Evolutionary conservation across 495 filamentous ascomycete genomes (phyloP), one percentile per base, ranked within the genome.

Genomic region (Chaetomidium leptoderma): DNA sequence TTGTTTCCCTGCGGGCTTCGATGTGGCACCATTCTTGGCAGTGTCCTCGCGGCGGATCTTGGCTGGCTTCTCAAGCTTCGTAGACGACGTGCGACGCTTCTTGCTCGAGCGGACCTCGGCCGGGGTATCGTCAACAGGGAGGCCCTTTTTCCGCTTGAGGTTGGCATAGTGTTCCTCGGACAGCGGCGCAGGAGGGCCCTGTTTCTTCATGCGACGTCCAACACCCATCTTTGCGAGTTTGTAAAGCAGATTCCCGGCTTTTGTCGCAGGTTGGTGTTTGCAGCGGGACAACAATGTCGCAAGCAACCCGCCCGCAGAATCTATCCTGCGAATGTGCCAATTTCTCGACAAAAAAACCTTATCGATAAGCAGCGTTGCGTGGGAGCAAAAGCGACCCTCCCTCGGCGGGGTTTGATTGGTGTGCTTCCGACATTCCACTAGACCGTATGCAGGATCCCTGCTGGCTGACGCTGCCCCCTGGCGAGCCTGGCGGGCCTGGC

Each of bases 121-220:
- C 32, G 70, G 69, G 24, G 65, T 49, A 44, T 78, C 77, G 59
- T 80, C 72, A 50, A 74, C 74, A 21, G 75, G 74, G 33, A 83
- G 74, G 27, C 77, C 82, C 37, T 81, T 83, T 73, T 95, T 95
- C 67, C 89, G 79, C 78, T 96, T 89, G 55, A 86, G 69, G 50
- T 83, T 84, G 32, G 85, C 80, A 59, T 88, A 84, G 64, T 86
- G 87, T 26, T 82, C 84, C 70, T 96, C 91, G 63, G 92, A 87
- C 57, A 96, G 81, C 29, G 85, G 80, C 57, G 84, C 81, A 30
- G 95, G 95, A 59, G 88, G 81, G 35, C 90, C 95, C 78, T 98
- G 93, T 75, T 97, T 96, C 70, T 88, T 86, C 86, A 96, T 92
- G 61, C 93, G 91, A 65, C 91, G 89, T 61, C 90, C 88, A 57